Conservation (phyloP, 2,329 filamentous ascomycete genomes). For the Colletotrichum shisoi region DNA sequence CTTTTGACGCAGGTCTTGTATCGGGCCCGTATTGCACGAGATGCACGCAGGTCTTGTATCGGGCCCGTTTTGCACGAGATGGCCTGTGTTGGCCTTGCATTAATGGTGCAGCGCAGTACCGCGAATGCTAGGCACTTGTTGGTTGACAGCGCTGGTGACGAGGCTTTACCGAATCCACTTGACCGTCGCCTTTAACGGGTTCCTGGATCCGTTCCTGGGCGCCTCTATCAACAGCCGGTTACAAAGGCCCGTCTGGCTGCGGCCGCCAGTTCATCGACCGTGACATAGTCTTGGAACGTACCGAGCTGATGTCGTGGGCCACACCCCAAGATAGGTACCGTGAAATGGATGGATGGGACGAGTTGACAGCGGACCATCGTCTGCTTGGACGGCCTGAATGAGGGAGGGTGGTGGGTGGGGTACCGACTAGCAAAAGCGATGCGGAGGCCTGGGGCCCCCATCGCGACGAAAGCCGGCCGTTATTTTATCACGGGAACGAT, state of each 20-base stretch:
- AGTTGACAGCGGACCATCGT: neutral
- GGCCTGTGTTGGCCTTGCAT: slow-evolving; percentile 33
- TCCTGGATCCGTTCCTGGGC: slow-evolving; percentile 22
- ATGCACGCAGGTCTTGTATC: slow-evolving; percentile 33
- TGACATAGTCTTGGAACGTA: slow-evolving; percentile 6
- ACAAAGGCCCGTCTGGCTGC: slow-evolving; percentile 4
- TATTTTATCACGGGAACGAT: neutral
- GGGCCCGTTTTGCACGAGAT: slow-evolving; percentile 31
- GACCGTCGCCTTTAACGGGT: slow-evolving; percentile 5
- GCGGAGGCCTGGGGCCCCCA: slow-evolving; percentile 6
- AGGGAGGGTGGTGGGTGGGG: neutral
- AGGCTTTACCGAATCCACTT: slow-evolving; percentile 4
- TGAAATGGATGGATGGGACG: neutral
- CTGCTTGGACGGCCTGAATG: neutral
- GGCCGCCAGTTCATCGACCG: neutral
- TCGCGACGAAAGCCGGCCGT: slow-evolving; percentile 5
- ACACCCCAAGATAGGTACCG: neutral
- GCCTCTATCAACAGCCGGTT: slow-evolving; percentile 10
- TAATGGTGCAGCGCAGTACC: slow-evolving; percentile 20
- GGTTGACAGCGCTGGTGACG: neutral
- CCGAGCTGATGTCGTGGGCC: neutral
- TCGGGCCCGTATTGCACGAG: slow-evolving; percentile 33
- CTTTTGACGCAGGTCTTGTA: slow-evolving; percentile 31
- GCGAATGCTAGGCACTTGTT: slow-evolving; percentile 12
- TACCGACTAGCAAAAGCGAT: slow-evolving; percentile 6